phyloP scores from a whole-genome alignment of 1,139 yeast genomes.

The Diutina scorzettiae region DNA sequence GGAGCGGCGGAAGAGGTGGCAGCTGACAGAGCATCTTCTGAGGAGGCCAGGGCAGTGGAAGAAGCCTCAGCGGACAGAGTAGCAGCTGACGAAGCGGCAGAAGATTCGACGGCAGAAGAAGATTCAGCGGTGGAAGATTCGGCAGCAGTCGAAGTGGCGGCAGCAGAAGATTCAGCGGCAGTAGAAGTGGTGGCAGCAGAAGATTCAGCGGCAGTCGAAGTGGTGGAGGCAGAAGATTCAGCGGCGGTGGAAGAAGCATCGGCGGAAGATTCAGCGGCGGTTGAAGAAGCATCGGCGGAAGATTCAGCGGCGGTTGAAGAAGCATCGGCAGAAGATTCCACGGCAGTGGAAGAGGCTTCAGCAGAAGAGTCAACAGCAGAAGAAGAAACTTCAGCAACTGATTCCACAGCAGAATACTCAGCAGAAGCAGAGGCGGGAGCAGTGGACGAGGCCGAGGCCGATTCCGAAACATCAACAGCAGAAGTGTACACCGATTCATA shows the following conservation, averaged over 20 bases:
- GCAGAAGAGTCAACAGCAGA: background rate
- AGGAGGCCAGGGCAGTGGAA: no score
- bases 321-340: background rate
- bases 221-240: background rate
- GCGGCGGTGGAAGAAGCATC: background rate
- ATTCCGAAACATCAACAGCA: background rate
- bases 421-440: background rate
- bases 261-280: background rate
- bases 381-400: background rate
- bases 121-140: background rate
- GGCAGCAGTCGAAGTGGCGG: background rate
- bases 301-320: background rate
- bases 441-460: background rate
- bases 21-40: no score
- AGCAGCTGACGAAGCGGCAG: background rate
- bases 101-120: background rate
- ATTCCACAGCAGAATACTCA: background rate
- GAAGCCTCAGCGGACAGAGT: background rate
- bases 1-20: background rate
- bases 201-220: background rate
- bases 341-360: background rate
- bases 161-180: background rate
- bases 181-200: background rate
- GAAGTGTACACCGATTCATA: background rate
- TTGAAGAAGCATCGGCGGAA: background rate